phyloP scores from a whole-genome alignment of 176 grass and related monocot species.

The Oryza glumipatula region DNA sequence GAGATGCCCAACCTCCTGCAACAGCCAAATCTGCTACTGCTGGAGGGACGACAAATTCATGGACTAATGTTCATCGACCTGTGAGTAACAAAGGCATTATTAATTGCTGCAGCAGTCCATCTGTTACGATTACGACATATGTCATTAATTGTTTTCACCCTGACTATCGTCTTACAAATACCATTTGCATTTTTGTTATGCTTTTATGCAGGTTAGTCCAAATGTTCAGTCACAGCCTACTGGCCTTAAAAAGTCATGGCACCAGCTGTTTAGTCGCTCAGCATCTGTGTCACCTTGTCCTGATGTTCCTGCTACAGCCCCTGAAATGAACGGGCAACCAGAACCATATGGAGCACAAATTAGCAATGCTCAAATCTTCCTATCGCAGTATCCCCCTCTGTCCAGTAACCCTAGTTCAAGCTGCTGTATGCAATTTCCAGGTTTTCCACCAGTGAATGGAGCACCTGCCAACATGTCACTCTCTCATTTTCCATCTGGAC shows the following conservation, averaged over 20 bases:
- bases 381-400: slow-evolving; percentile 53
- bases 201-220: slow-evolving; percentile 61
- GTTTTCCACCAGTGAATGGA: slow-evolving; percentile 48
- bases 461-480: slow-evolving; percentile 21
- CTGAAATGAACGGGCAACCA: slow-evolving; percentile 32
- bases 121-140: slow-evolving; percentile 18
- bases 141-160: neutral
- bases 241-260: slow-evolving; percentile 75
- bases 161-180: slow-evolving; percentile 32
- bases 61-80: slow-evolving; percentile 55
- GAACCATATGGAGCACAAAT: slow-evolving; percentile 48
- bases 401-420: slow-evolving; percentile 47
- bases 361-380: slow-evolving; percentile 55
- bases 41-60: slow-evolving; percentile 59
- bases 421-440: slow-evolving; percentile 48
- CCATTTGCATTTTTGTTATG: slow-evolving; percentile 40
- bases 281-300: slow-evolving; percentile 66
- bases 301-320: slow-evolving; percentile 40
- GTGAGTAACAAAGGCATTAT: slow-evolving; percentile 62
- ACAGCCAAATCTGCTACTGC: slow-evolving; percentile 46
- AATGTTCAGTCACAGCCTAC: slow-evolving; percentile 61
- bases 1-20: slow-evolving; percentile 57
- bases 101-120: slow-evolving; percentile 16
- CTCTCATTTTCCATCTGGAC: slow-evolving; percentile 58
- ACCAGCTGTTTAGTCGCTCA: slow-evolving; percentile 78